Evolutionary conservation across 179 eudicot genomes (phyloP).

Genomic region (Monotropa hypopitys): DNA sequence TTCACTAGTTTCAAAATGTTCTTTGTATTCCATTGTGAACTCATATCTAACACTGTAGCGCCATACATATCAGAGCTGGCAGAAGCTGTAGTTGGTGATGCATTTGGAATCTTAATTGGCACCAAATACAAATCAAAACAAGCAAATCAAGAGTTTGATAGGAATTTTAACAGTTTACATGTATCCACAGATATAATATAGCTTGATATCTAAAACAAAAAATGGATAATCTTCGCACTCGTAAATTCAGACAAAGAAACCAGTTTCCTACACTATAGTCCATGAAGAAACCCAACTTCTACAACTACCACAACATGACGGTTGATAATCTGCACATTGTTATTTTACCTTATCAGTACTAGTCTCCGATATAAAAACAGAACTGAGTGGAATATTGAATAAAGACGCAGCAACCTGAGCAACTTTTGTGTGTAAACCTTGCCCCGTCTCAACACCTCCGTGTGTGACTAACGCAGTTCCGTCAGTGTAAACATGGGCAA

Average conservation of each 20-base stretch:
- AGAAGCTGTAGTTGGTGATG: constrained; percentile 98
- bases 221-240: not conserved
- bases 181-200: not conserved
- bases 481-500: constrained; percentile 94
- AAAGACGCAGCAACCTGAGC: constrained; percentile 97
- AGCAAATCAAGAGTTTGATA: not conserved
- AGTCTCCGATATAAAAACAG: constrained; percentile 92
- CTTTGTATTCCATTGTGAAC: constrained; percentile 95
- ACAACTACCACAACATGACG: not conserved
- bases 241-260: not conserved
- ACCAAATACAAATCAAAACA: constrained; percentile 7
- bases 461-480: constrained; percentile 95
- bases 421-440: constrained; percentile 95
- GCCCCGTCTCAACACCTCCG: constrained; percentile 99
- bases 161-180: not conserved
- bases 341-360: constrained; percentile 92
- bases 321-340: not conserved
- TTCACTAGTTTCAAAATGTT: constrained; percentile 73
- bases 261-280: not conserved
- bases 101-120: constrained; percentile 67
- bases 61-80: constrained; percentile 98
- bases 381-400: constrained; percentile 74
- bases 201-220: not conserved
- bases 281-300: not conserved
- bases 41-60: constrained; percentile 90